A percentile compares a stretch with the other conserved stretches of the same genome.
phyloP scores from a whole-genome alignment of 306 rosid genomes.

The Trifolium subterraneum region DNA sequence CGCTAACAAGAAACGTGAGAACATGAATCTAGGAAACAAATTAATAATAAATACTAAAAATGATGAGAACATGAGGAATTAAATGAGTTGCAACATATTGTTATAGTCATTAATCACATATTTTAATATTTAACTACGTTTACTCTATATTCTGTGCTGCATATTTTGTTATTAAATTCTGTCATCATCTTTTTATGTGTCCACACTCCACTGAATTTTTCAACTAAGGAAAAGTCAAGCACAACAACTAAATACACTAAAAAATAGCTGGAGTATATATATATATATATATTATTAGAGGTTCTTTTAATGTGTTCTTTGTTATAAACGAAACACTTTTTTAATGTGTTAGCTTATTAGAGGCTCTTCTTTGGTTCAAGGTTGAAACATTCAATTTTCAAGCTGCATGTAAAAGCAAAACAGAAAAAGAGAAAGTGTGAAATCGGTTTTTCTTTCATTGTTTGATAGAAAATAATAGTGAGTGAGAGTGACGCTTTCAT shows the following conservation, averaged over 20 bases:
- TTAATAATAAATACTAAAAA: no score
- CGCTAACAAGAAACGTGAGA: no score
- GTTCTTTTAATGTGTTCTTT: no score
- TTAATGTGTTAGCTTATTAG: slow-evolving; percentile 16
- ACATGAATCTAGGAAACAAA: neutral
- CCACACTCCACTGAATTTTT: slow-evolving; percentile 1
- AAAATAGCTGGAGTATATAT: neutral
- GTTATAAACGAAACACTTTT: neutral
- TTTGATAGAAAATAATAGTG: slow-evolving; percentile 21
- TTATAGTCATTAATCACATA: no score
- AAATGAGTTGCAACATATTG: no score
- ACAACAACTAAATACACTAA: neutral
- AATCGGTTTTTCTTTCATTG: slow-evolving; percentile 18
- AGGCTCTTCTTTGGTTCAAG: neutral
- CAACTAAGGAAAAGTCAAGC: slow-evolving; percentile 32
- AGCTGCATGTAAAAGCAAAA: neutral
- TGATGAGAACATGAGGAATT: neutral
- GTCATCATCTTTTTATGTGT: slow-evolving; percentile 10
- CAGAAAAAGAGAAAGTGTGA: neutral
- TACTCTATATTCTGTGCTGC: no score
- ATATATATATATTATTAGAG: no score
- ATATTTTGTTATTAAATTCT: slow-evolving; percentile 18
- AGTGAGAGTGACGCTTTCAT: slow-evolving; percentile 30
- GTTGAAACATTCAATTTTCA: neutral
- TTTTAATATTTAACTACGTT: no score